Evolutionary conservation across 208 protist species (phyloP), one percentile per base, ranked within the genome.

Genomic region (Phytomonas serpens): DNA sequence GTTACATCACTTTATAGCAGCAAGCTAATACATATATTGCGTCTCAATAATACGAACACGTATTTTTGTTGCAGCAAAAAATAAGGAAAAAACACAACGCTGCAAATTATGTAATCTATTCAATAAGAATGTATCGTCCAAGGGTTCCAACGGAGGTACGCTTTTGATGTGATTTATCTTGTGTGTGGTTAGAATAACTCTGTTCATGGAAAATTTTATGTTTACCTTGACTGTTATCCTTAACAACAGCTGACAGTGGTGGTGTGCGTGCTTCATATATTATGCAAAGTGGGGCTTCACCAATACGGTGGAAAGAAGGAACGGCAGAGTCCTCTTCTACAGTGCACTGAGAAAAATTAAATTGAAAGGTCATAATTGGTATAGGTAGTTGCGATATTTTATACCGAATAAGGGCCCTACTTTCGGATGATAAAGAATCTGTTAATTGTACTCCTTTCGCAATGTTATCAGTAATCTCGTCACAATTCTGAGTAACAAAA

Each of bases 321-420:
- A 52, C 14, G 42, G 42, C 42, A 52, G 42, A 52, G 14, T 52
- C 23, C 4, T 52, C 42, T 19, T 52, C 63, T 66, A 36, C n/a
- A 42, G 63, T 66, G 36, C 63, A 66, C 4, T 66, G 14, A 66
- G 13, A 19, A 23, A 66, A 66, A 66, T 66, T 66, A 19, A 40
- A 42, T 66, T 36, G 33, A 40, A 66, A n/a, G 63, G 63, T 66
- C 13, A 66, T 2, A 66, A 36, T 42, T 3, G 33, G 63, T 66
- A 66, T 66, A 19, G 33, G 11, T 16, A 36, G 63, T 66, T 66
- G 33, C 11, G 33, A 66, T 36, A 66, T 19, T 16, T 42, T 66
- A 40, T 66, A 42, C 10, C 13, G 38, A n/a, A 75, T 34, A 57
- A 68, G 4, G 38, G 7, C 23, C 23, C 42, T 16, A n/a, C 14